Evolutionary conservation across 768 basidiomycete species (phyloP).

Genomic region (Psilocybe subaeruginosa): DNA sequence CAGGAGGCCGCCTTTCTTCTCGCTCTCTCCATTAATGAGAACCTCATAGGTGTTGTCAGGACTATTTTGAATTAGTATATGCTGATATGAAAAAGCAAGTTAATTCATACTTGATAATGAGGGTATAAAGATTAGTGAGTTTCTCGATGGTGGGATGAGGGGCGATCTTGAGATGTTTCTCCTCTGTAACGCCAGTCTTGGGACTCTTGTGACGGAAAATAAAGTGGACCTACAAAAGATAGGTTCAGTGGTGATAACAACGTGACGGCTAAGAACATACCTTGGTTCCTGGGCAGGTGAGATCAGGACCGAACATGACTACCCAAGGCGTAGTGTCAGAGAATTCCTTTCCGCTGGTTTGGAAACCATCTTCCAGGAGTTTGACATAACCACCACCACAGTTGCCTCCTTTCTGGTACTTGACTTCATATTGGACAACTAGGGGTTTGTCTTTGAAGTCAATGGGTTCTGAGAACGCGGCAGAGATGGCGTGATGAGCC

Average conservation of each 20-base stretch:
- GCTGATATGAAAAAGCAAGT: neutral
- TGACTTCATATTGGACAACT: slow-evolving; percentile 98
- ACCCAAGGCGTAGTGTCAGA: slow-evolving; percentile 93
- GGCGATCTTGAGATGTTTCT: slow-evolving; percentile 89
- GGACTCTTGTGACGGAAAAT: slow-evolving; percentile 99
- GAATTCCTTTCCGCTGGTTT: slow-evolving; percentile 91
- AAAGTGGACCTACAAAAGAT: slow-evolving; percentile 78
- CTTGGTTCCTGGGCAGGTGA: slow-evolving; percentile 92
- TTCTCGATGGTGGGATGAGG: slow-evolving; percentile 90
- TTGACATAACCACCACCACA: slow-evolving; percentile 99
- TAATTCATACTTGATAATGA: slow-evolving; percentile 79
- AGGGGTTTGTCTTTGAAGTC: slow-evolving; percentile 85
- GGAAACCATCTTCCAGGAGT: slow-evolving; percentile 92
- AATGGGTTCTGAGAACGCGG: slow-evolving; percentile 78
- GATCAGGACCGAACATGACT: slow-evolving; percentile 97
- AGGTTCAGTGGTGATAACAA: neutral
- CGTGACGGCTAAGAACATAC: slow-evolving; percentile 35
- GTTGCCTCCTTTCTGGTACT: slow-evolving; percentile 98
- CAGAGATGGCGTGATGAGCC: slow-evolving; percentile 98
- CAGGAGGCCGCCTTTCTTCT: slow-evolving; percentile 80
- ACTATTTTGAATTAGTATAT: slow-evolving; percentile 39
- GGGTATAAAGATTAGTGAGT: slow-evolving; percentile 91
- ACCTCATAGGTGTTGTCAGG: slow-evolving; percentile 96
- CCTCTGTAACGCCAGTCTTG: slow-evolving; percentile 88
- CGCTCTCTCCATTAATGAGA: slow-evolving; percentile 83